phyloP scores from a whole-genome alignment of 2,329 filamentous ascomycete genomes.

The Botryotinia globosa region DNA sequence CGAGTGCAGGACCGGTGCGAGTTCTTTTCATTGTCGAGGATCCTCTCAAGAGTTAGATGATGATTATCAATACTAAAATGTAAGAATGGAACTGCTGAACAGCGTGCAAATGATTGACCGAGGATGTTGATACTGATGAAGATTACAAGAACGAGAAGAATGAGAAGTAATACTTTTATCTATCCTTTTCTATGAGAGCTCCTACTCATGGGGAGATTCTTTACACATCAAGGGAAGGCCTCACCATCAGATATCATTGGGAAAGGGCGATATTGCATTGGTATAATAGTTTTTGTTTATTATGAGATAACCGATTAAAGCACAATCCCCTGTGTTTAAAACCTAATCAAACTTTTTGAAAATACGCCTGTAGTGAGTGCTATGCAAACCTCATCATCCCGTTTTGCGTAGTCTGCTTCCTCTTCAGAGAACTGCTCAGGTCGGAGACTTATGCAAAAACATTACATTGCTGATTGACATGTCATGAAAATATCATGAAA shows the following conservation, averaged over 20 bases:
- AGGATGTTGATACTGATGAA: conserved; percentile 9
- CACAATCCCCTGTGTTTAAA: conserved; percentile 16
- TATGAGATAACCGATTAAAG: conserved; percentile 16
- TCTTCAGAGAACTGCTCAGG: conserved; percentile 35
- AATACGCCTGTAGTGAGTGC: conserved; percentile 37
- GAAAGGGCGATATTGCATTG: conserved; percentile 1
- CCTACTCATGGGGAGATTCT: background rate
- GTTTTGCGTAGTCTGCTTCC: conserved; percentile 34
- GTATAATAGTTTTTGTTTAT: conserved; percentile 25
- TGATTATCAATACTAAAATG: conserved; percentile 13
- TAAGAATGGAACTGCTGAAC: conserved; percentile 16
- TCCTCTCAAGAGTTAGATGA: background rate
- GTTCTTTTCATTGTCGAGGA: conserved; percentile 29
- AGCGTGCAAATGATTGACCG: conserved; percentile 14
- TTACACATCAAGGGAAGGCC: background rate
- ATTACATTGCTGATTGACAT: conserved; percentile 16
- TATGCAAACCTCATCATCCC: conserved; percentile 39
- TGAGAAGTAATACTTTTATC: background rate
- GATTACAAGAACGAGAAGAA: background rate
- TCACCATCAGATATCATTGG: background rate
- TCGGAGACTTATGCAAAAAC: conserved; percentile 38
- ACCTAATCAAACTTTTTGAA: conserved; percentile 35
- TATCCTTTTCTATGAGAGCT: background rate
- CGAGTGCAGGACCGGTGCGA: conserved; percentile 22
- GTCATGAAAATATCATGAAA: conserved; percentile 10